Evolutionary conservation across 2,329 filamentous ascomycete species (phyloP), one percentile per base, ranked within the genome.

Genomic region (Aspergillus cejpii): DNA sequence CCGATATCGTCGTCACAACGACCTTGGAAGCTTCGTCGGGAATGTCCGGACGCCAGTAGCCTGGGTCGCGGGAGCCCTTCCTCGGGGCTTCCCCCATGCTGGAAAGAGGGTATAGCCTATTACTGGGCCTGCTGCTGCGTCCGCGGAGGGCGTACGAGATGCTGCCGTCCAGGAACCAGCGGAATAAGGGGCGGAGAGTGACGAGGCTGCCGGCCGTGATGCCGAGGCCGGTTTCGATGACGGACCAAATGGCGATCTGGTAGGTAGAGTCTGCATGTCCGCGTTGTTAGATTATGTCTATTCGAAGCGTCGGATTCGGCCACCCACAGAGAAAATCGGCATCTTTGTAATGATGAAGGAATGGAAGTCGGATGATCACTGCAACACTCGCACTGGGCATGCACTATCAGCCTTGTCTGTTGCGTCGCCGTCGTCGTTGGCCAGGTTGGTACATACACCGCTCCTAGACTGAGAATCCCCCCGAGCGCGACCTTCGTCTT

Each of bases 391-490:
- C 60, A 47, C 48, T 50, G 20, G 2, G n/a, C 19, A 11, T n/a
- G 7, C 34, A 5, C 17, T 8, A 14, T 20, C 15, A 39, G 23
- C 11, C 6, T 3, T n/a, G 23, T 1, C 2, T 12, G 3, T 8
- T 10, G 5, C 23, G 8, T 24, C 23, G 23, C 23, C 23, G 5
- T 24, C 23, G 5, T 24, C 8, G n/a, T 15, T 7, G 10, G n/a
- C 29, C 8, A 5, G 4, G 20, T n/a, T 5, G 5, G n/a, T 38
- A 59, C 37, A 67, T 71, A 53, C 77, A 78, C 19, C 3, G 44
- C 44, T 10, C 77, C 80, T 56, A 81, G 69, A 1, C 70, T 67
- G 31, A 82, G 65, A 37, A 82, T 67, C 0, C 67, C 66, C 5
- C 70, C 69, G 6, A 81, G 62, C 1, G 76, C 69, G 1, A 71